phyloP scores from a whole-genome alignment of 2,329 filamentous ascomycete species.

The Aspergillus felis region DNA sequence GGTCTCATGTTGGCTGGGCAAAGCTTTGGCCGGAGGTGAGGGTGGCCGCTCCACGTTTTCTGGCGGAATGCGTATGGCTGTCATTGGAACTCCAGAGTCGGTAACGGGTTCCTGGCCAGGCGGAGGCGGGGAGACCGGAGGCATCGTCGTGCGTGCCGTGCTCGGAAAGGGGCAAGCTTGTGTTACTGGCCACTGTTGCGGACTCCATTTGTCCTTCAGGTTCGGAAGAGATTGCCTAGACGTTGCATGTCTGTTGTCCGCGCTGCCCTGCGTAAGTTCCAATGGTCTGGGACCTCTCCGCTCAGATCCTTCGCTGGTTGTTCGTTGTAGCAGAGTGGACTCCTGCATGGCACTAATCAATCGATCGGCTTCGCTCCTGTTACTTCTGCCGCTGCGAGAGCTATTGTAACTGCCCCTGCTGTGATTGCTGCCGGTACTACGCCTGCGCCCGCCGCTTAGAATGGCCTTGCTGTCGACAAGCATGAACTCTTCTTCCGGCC shows the following conservation, averaged over 20 bases:
- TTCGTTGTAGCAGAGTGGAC: slow-evolving; percentile 20
- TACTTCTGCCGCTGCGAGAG: slow-evolving; percentile 21
- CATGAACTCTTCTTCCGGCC: slow-evolving; percentile 35
- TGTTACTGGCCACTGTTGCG: neutral
- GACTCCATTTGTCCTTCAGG: neutral
- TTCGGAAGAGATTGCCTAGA: slow-evolving; percentile 4
- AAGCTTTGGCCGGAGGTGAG: neutral
- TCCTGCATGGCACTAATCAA: slow-evolving; percentile 43
- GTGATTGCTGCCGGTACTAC: slow-evolving; percentile 24
- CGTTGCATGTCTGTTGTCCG: slow-evolving; percentile 11
- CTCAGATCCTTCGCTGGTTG: slow-evolving; percentile 12
- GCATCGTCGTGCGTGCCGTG: neutral
- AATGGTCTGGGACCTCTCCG: neutral
- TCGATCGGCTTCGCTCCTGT: slow-evolving; percentile 38
- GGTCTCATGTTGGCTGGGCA: slow-evolving; percentile 6
- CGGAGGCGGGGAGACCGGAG: neutral
- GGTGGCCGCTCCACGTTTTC: slow-evolving; percentile 12
- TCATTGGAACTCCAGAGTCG: slow-evolving; percentile 32
- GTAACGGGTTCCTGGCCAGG: slow-evolving; percentile 28
- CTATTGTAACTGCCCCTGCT: slow-evolving; percentile 33
- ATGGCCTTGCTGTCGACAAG: slow-evolving; percentile 29
- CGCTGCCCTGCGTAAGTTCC: slow-evolving; percentile 4
- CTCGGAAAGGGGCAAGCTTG: neutral
- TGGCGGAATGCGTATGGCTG: slow-evolving; percentile 27
- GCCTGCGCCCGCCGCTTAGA: slow-evolving; percentile 11